Evolutionary conservation across 768 basidiomycete species (phyloP), one percentile per base, ranked within the genome.

Genomic region (Vishniacozyma victoriae): DNA sequence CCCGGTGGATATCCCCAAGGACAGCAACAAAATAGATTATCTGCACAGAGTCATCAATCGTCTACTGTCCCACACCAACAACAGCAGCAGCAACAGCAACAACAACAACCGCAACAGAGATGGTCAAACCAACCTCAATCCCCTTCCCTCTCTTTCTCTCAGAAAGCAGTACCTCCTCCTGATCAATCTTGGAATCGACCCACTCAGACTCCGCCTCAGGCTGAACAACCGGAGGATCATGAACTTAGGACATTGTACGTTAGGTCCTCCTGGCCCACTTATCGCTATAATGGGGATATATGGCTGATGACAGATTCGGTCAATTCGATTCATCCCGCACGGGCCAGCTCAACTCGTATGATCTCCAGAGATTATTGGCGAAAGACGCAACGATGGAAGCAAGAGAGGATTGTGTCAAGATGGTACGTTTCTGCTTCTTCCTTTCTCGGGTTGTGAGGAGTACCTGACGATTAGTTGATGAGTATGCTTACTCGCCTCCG

Each of bases 391-490:
- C 57, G 49, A 72, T 72, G 55, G 64, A 68, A 33, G 62, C 70
- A n/a, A 59, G 68, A 41, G 70, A 72, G 41, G 70, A 72, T 47
- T 68, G 66, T 37, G 70, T 72, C 24, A 72, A 72, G 59, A 72
- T 72, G 70, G 64, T 72, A 46, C 50, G 69, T 43, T 40, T 14
- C 37, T 38, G 20, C 6, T 7, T 22, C n/a, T n/a, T 20, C 37
- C 35, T 39, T 11, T 33, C 29, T 33, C 29, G 9, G 9, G 16
- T 36, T 18, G 35, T 18, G 19, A 38, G 37, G 18, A 38, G n/a
- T 33, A 33, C 9, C n/a, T 33, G 31, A 33, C 31, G n/a, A n/a
- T n/a, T n/a, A n/a, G n/a, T n/a, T n/a, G n/a, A n/a, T n/a, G n/a
- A n/a, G n/a, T n/a, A n/a, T n/a, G n/a, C n/a, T n/a, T n/a, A n/a